Evolutionary conservation across 352 stramenopile genomes (phyloP), one percentile per base, ranked within the genome.

Genomic region (Pythium folliculosum): DNA sequence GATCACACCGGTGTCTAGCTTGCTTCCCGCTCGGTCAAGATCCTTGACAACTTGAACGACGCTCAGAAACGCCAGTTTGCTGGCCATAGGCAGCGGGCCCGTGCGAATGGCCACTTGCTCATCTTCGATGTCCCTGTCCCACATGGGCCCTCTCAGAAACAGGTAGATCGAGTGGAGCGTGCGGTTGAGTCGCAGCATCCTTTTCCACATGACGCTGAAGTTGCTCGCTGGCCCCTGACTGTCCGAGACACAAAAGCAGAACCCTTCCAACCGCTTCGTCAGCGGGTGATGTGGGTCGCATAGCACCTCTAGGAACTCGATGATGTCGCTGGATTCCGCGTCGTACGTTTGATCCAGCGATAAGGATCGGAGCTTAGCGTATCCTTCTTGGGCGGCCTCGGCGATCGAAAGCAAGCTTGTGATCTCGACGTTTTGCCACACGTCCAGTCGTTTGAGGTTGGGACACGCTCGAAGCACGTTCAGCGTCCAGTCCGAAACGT

Each of bases 61-160:
- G 35, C 58, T 54, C 50, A 56, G 32, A 25, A 52, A 52, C n/a
- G n/a, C 47, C 1, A 52, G 5, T 22, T 52, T 52, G n/a, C n/a
- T 2, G 47, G n/a, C 1, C 6, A 32, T 27, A 12, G 16, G 27
- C 1, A 52, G 7, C 21, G 47, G 47, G 4, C 47, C 47, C 6
- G 47, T 14, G 3, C 47, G 47, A 30, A 52, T 52, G n/a, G n/a
- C n/a, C 1, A 52, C 47, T 2, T 52, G 19, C 2, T n/a, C n/a
- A n/a, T 32, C 47, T n/a, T 52, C n/a, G 7, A 52, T n/a, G n/a
- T n/a, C n/a, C 21, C 8, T 30, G 1, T 32, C 30, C 14, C n/a
- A 32, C n/a, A n/a, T n/a, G n/a, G n/a, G n/a, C 14, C 8, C 47
- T 13, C 23, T 3, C 5, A 52, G 1, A 27, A 3, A 16, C 47